Conservation (phyloP, 164 flowering plant genomes). For the grape (Vitis vinifera) region DNA sequence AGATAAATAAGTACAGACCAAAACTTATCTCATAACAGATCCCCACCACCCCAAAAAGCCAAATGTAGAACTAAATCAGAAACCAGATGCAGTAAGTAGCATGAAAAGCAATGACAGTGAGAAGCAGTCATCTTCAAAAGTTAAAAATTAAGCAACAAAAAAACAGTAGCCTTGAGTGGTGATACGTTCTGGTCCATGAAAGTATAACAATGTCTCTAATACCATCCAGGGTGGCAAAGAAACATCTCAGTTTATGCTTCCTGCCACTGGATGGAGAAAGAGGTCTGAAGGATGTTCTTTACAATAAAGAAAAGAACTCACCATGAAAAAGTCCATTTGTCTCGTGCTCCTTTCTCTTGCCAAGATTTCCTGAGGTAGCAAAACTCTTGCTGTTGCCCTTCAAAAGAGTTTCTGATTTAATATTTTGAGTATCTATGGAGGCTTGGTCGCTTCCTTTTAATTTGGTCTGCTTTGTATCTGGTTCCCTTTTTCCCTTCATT, state of each 20-base stretch:
- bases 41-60: background rate
- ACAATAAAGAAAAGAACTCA: slow-evolving; percentile 17
- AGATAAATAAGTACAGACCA: background rate
- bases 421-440: slow-evolving; percentile 1
- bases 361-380: slow-evolving; percentile 10
- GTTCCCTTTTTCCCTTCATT: slow-evolving; percentile 8
- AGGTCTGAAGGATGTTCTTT: background rate
- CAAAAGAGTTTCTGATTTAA: background rate
- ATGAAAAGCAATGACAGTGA: too few species aligned
- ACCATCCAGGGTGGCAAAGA: too few species aligned
- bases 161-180: too few species aligned
- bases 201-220: too few species aligned
- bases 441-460: slow-evolving; percentile 3
- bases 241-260: too few species aligned
- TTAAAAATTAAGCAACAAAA: too few species aligned
- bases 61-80: too few species aligned
- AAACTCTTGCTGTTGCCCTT: slow-evolving; percentile 2
- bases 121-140: too few species aligned
- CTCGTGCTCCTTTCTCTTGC: slow-evolving; percentile 21
- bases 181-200: too few species aligned
- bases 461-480: slow-evolving; percentile 4
- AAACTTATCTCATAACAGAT: background rate
- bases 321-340: slow-evolving; percentile 21
- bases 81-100: too few species aligned
- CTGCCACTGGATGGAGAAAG: too few species aligned